Percentiles rank a stretch among this genome's conserved stretches.
phyloP scores from a whole-genome alignment of 2,329 filamentous ascomycete species.

The Pseudonectria buxi region DNA sequence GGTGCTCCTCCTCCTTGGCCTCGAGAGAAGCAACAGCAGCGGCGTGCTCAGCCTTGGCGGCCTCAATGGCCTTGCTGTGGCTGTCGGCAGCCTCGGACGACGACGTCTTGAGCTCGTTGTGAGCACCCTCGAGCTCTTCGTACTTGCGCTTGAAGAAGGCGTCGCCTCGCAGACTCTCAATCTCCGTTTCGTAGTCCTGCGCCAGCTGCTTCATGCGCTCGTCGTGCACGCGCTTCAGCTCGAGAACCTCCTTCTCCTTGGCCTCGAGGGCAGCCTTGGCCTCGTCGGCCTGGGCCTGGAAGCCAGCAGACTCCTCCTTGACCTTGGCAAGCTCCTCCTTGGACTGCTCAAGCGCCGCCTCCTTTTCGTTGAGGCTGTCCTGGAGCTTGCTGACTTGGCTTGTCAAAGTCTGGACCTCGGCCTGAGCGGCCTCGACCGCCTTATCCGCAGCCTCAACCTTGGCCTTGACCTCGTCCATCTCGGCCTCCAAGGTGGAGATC shows the following conservation, averaged over 20 bases:
- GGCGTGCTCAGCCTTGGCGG: conserved; percentile 37
- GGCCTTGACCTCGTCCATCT: conserved; percentile 44
- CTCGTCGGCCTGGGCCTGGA: conserved; percentile 43
- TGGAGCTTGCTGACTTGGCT: conserved; percentile 33
- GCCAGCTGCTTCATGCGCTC: conserved; percentile 52
- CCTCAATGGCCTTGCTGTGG: conserved; percentile 37
- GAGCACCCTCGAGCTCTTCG: conserved; percentile 51
- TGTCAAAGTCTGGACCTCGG: conserved; percentile 38
- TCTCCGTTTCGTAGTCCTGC: conserved; percentile 57
- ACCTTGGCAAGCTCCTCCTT: conserved; percentile 34
- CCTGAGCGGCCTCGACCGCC: conserved; percentile 35
- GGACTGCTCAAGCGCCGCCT: conserved; percentile 40
- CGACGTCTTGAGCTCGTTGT: conserved; percentile 41
- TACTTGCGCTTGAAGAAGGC: conserved; percentile 59
- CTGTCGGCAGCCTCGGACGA: conserved; percentile 30
- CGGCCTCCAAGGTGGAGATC: conserved; percentile 44
- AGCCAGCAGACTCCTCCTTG: conserved; percentile 39
- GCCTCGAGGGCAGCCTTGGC: conserved; percentile 38
- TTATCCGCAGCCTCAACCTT: conserved; percentile 42
- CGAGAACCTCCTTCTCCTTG: conserved; percentile 47
- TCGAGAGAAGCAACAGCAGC: conserved; percentile 41
- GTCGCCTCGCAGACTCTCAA: conserved; percentile 56
- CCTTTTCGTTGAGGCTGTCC: conserved; percentile 34
- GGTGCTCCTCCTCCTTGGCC: conserved; percentile 45
- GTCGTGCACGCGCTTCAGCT: conserved; percentile 38